phyloP scores from a whole-genome alignment of 805 yeast species.

The Ogataea trehalophila region DNA sequence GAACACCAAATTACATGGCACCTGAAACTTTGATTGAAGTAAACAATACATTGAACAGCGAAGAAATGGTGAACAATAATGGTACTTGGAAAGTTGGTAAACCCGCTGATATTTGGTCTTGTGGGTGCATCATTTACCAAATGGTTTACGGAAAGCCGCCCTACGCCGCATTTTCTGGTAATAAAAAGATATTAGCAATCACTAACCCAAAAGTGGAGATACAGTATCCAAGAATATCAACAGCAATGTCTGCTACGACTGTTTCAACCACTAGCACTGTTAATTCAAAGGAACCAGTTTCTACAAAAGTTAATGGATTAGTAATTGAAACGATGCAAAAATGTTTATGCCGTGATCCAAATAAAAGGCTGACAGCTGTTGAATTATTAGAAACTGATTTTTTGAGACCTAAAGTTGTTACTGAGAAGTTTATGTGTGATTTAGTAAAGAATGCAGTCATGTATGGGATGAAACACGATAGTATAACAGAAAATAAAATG shows the following conservation, averaged over 20 bases:
- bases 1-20: conserved; percentile 97
- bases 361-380: conserved; percentile 56
- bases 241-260: not conserved
- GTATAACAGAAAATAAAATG: conserved; percentile 32
- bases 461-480: conserved; percentile 52
- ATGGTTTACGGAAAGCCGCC: conserved; percentile 95
- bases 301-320: conserved; percentile 20
- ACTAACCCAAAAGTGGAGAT: conserved; percentile 79
- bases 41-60: conserved; percentile 29
- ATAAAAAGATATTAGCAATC: conserved; percentile 75
- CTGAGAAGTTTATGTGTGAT: conserved; percentile 60
- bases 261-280: conserved; percentile 4
- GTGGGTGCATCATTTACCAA: conserved; percentile 93
- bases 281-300: conserved; percentile 14
- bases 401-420: conserved; percentile 69
- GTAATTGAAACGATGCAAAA: conserved; percentile 66
- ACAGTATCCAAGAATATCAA: conserved; percentile 46
- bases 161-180: conserved; percentile 71
- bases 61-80: conserved; percentile 14
- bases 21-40: conserved; percentile 86
- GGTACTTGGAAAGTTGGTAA: conserved; percentile 75
- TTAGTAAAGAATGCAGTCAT: conserved; percentile 72
- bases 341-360: conserved; percentile 71
- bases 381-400: conserved; percentile 60
- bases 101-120: conserved; percentile 97